These are phyloP conservation scores for Diaporthe amygdali DNA, from an alignment of 2,329 filamentous ascomycete genomes.

Conservation along the genomic window DNA sequence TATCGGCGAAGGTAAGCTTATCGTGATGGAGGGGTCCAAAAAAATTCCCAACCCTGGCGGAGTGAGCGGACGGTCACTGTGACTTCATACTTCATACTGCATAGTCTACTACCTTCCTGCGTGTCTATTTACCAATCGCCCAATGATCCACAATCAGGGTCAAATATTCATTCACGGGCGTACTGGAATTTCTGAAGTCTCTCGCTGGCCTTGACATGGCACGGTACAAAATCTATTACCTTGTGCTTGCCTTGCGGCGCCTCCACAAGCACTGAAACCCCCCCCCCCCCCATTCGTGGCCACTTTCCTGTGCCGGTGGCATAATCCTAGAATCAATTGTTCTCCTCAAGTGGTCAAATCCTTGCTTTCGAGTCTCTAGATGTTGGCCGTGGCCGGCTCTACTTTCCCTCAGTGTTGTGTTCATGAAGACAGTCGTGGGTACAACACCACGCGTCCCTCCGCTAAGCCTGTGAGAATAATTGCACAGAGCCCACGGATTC, in stretches of 20 bases:
- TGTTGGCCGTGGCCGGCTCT: neutral
- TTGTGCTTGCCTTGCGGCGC: neutral
- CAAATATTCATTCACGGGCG: no score
- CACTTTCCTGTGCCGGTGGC: neutral
- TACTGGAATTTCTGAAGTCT: neutral
- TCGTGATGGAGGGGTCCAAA: conserved; percentile 2
- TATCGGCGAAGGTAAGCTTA: neutral
- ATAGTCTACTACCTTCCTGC: neutral
- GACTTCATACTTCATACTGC: no score
- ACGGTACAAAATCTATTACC: neutral
- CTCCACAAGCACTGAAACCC: no score
- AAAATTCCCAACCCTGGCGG: conserved; percentile 10
- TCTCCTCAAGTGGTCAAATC: neutral
- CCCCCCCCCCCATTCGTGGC: neutral
- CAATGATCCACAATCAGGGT: no score
- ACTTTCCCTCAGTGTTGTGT: neutral
- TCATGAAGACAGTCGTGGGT: neutral
- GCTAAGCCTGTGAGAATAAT: no score
- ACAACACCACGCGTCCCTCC: neutral
- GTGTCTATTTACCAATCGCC: neutral
- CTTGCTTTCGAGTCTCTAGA: no score
- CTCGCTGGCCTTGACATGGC: neutral
- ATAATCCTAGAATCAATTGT: neutral
- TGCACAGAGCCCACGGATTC: neutral
- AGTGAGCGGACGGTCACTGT: neutral